These are phyloP conservation scores for Priceomyces haplophilus DNA, from an alignment of 805 yeast species.

Conservation along the genomic window DNA sequence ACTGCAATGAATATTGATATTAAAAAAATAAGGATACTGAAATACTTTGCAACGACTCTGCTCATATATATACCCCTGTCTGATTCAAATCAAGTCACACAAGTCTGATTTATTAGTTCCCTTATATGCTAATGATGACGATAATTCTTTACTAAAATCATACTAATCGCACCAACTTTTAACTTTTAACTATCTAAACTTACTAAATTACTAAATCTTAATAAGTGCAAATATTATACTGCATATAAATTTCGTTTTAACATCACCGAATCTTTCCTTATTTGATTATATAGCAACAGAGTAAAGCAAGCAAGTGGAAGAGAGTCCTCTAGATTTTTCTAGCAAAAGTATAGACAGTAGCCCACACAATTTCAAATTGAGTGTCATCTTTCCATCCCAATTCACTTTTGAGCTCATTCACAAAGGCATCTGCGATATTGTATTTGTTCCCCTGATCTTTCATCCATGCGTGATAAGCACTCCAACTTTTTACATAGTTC, in stretches of 20 bases:
- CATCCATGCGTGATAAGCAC: slow-evolving; percentile 40
- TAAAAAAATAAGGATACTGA: neutral
- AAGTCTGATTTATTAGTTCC: neutral
- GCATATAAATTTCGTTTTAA: too few species aligned
- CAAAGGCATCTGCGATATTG: slow-evolving; percentile 49
- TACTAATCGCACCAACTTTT: too few species aligned
- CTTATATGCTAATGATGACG: neutral
- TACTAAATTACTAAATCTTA: too few species aligned
- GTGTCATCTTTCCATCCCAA: slow-evolving; percentile 48
- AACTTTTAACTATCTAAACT: too few species aligned
- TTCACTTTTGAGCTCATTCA: slow-evolving; percentile 39
- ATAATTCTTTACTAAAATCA: too few species aligned
- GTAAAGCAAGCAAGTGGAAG: neutral
- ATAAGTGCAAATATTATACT: too few species aligned
- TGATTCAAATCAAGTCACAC: neutral
- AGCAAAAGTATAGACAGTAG: slow-evolving; percentile 54
- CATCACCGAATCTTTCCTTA: too few species aligned
- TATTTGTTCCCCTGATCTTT: slow-evolving; percentile 25
- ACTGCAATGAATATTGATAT: slow-evolving; percentile 1
- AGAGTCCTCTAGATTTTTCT: slow-evolving; percentile 15
- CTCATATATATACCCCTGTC: slow-evolving; percentile 7
- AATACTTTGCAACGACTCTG: neutral
- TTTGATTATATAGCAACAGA: too few species aligned
- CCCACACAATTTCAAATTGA: slow-evolving; percentile 48
- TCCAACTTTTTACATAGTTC: slow-evolving; percentile 35